phyloP scores from a whole-genome alignment of 2,329 filamentous ascomycete genomes.

The Curvularia verruculosa region DNA sequence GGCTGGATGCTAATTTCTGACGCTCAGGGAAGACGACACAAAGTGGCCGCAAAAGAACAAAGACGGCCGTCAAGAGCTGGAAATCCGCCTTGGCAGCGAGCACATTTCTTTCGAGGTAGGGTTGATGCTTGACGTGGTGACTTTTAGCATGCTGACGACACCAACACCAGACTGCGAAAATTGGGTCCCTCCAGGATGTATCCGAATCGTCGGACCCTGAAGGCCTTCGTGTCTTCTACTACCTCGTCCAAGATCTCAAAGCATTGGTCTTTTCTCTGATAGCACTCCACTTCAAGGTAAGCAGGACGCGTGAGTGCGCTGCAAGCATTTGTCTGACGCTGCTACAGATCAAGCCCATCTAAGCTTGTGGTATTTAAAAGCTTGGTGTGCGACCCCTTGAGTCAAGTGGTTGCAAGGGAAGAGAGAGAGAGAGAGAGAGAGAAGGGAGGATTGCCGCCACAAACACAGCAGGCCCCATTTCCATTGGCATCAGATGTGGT shows the following conservation, averaged over 20 bases:
- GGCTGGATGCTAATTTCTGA: conserved; percentile 39
- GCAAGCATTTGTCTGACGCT: conserved; percentile 9
- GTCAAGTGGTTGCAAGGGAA: not conserved
- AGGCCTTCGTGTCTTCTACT: conserved; percentile 96
- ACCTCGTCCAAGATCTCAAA: conserved; percentile 96
- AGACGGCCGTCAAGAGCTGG: conserved; percentile 93
- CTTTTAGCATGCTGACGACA: conserved; percentile 25
- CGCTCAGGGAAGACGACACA: conserved; percentile 85
- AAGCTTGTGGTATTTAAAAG: conserved; percentile 18
- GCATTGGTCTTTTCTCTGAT: conserved; percentile 96
- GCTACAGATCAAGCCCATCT: conserved; percentile 73
- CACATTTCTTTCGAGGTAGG: conserved; percentile 96
- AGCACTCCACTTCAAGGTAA: conserved; percentile 91
- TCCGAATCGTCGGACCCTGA: conserved; percentile 96
- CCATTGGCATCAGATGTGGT: not conserved
- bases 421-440: not conserved
- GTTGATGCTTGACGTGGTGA: not conserved
- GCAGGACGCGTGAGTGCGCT: not conserved
- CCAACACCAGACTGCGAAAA: conserved; percentile 82
- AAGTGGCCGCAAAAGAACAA: conserved; percentile 99
- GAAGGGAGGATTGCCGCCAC: not conserved
- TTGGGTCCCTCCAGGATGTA: conserved; percentile 94
- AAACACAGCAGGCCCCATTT: conserved; percentile 2
- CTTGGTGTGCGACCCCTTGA: not conserved
- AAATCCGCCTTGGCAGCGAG: conserved; percentile 90